Base-by-base conservation (phyloP, 2,329 filamentous ascomycete species). In the Xylaria sp. region DNA sequence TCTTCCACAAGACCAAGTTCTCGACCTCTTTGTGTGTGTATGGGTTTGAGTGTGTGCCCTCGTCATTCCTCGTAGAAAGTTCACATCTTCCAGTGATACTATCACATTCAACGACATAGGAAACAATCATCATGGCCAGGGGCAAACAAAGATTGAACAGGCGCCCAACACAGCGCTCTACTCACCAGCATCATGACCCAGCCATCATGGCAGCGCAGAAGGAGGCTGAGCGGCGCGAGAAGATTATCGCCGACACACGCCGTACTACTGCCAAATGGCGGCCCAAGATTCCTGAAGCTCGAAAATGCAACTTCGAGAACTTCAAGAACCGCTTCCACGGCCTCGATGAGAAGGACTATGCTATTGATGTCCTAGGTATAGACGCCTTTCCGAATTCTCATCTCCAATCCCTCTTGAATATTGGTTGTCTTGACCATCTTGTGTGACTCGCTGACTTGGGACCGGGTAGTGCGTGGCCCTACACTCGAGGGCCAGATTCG, bases 271-370 rank as follows among this genome's bases (percentile, higher is more conserved):
- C 80, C 60, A 82, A 82, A 68, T 82, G 80, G 80, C 79, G 79
- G 0, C 73, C 79, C 65, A 82, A 82, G 79, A 79, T 84, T 23
- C 80, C 80, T 1, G 76, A 79, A 31, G 79, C 82, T n/a, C 78
- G 80, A 58, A 81, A 78, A 68, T 78, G 82, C 63, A 80, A 82
- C 73, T 83, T 83, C 64, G 81, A 83, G 70, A 78, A 80, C 71
- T 84, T 82, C 76, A 84, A 83, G 73, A 84, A 84, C 69, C 76
- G 80, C 62, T 82, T 80, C 69, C 74, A 80, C 13, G 75, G 75
- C 12, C 55, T 79, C 13, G 75, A 80, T 1, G 75, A 81, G 67
- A 78, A 75, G 28, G 77, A 80, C n/a, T 80, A 82, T 64, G 80
- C 80, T 41, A 76, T 83, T 23, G 82, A 83, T 1, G 81, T 82